These are phyloP conservation scores for Hippophae gyantsensis DNA, from an alignment of 306 rosid species.

Conservation along the genomic window DNA sequence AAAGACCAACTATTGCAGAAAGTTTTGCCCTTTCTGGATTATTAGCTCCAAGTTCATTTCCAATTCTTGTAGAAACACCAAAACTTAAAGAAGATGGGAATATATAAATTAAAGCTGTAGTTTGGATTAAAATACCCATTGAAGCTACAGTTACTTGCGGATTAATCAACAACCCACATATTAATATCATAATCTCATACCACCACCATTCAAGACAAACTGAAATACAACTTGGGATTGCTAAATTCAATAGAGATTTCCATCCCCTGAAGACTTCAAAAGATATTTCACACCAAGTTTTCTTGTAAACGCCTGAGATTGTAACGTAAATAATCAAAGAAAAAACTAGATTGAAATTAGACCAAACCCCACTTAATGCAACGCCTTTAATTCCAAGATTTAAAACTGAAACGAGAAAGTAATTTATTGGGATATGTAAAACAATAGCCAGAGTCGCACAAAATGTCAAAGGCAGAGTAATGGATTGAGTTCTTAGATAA, in stretches of 20 bases:
- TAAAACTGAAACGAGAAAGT: constrained; percentile 51
- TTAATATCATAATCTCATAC: constrained; percentile 95
- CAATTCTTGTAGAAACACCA: constrained; percentile 85
- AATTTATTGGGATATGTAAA: constrained; percentile 73
- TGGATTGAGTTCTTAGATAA: constrained; percentile 64
- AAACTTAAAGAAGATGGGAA: constrained; percentile 81
- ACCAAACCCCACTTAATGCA: constrained; percentile 72
- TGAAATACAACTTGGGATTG: constrained; percentile 82
- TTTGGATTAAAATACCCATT: constrained; percentile 85
- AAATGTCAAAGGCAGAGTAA: constrained; percentile 68
- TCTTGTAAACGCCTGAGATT: constrained; percentile 45
- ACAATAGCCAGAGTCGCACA: constrained; percentile 49
- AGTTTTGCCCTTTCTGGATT: constrained; percentile 45
- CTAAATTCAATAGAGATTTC: constrained; percentile 41
- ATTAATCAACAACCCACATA: constrained; percentile 62
- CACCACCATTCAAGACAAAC: constrained; percentile 99
- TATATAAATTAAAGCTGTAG: constrained; percentile 80
- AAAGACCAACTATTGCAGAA: constrained; percentile 55
- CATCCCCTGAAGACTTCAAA: constrained; percentile 37
- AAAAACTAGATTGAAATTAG: constrained; percentile 58
- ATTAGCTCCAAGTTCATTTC: constrained; percentile 76
- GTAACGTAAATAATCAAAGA: constrained; percentile 42
- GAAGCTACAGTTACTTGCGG: constrained; percentile 89
- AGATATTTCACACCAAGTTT: constrained; percentile 63
- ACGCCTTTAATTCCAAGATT: constrained; percentile 58